A percentile compares a stretch with the other conserved stretches of the same genome.
Conservation (phyloP, 306 rosid species). For the Fragaria nilgerrensis region DNA sequence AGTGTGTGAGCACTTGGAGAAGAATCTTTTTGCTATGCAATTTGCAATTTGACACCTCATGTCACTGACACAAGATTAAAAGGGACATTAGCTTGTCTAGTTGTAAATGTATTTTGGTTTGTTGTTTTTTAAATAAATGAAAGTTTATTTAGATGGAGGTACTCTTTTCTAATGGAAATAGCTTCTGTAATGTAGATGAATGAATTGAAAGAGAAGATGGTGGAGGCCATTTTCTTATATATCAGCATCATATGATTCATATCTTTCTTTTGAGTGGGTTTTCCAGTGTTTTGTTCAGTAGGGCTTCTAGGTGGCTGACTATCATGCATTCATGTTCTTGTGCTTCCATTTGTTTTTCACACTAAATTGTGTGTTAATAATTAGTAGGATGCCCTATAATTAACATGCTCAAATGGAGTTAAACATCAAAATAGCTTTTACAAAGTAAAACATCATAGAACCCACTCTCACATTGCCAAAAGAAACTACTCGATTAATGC, state of each 20-base stretch:
- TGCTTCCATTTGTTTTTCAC: background rate
- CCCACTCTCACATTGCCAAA: background rate
- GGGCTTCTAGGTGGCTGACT: slow-evolving; percentile 21
- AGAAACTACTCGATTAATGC: background rate
- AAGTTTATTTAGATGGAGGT: slow-evolving; percentile 2
- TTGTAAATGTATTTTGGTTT: slow-evolving; percentile 47
- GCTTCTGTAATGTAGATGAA: background rate
- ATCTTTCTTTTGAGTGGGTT: slow-evolving; percentile 25
- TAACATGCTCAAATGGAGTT: background rate
- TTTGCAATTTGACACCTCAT: slow-evolving; percentile 43
- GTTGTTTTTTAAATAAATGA: background rate
- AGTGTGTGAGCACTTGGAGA: slow-evolving; percentile 39
- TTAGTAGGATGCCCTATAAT: background rate
- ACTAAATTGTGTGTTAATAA: background rate
- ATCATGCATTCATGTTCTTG: slow-evolving; percentile 39
- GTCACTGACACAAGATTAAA: slow-evolving; percentile 49
- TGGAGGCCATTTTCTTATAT: slow-evolving; percentile 25
- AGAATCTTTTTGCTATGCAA: slow-evolving; percentile 48
- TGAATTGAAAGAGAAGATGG: slow-evolving; percentile 22
- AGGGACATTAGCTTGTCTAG: slow-evolving; percentile 47
- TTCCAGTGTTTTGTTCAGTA: slow-evolving; percentile 16
- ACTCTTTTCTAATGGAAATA: background rate
- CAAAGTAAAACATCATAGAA: background rate
- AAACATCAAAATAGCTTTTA: background rate
- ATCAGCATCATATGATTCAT: slow-evolving; percentile 17